Conservation (phyloP, 768 basidiomycete species). For the Tricholoma furcatifolium region DNA sequence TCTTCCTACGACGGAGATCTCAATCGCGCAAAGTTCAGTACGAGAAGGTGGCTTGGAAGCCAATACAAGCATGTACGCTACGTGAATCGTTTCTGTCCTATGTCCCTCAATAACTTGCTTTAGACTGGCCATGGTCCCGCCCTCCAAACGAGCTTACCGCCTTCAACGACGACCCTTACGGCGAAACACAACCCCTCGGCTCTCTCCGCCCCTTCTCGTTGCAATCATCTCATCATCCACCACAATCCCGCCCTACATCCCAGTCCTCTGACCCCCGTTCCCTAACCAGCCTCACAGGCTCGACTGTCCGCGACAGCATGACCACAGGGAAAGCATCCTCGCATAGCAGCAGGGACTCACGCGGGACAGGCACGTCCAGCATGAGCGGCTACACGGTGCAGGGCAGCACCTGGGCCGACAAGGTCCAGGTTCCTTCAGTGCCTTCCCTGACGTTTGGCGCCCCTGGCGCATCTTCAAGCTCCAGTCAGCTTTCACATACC, state of each 20-base stretch:
- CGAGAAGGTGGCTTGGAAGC: constrained; percentile 2
- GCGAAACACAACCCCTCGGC: constrained; percentile 1
- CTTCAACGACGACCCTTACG: background rate
- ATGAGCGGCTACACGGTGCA: constrained; percentile 2
- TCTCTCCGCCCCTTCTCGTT: constrained; percentile 1
- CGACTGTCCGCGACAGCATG: background rate
- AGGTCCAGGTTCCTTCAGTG: too few relatives aligned
- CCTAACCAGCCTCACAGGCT: constrained; percentile 1
- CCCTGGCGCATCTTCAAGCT: background rate
- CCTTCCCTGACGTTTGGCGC: background rate
- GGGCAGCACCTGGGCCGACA: background rate
- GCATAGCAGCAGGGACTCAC: background rate
- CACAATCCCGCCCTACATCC: background rate
- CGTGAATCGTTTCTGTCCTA: background rate
- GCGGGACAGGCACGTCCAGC: background rate
- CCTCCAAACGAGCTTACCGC: constrained; percentile 2
- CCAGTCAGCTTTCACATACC: background rate
- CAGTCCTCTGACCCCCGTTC: background rate
- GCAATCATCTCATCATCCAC: background rate
- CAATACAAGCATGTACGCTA: background rate
- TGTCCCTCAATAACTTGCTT: background rate
- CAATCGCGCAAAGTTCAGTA: background rate
- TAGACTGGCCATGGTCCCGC: constrained; percentile 7
- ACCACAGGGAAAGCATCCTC: background rate
- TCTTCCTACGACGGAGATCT: constrained; percentile 1